Conservation (phyloP, 805 yeast species). For the Nakazawaea ernobii region DNA sequence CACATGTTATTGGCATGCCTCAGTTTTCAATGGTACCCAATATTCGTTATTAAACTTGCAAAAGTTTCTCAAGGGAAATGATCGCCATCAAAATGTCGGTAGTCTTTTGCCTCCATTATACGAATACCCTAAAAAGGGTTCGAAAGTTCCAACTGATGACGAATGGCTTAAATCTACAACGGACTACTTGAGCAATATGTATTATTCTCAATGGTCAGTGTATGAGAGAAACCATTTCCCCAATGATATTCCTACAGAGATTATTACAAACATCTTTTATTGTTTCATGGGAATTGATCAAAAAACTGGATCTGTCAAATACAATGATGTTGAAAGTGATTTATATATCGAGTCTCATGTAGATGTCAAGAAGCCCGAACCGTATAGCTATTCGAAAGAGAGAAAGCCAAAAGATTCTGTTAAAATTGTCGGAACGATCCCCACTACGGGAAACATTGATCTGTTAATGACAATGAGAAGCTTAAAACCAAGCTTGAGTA, state of each 20-base stretch:
- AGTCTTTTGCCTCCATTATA: no score
- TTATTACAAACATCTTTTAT: slow-evolving; percentile 66
- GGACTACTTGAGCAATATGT: slow-evolving; percentile 19
- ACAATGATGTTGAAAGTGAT: slow-evolving; percentile 68
- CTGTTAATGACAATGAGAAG: slow-evolving; percentile 23
- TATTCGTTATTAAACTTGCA: no score
- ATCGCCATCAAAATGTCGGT: no score
- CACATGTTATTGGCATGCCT: no score
- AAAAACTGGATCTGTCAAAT: slow-evolving; percentile 43
- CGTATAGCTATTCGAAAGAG: neutral
- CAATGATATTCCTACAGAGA: slow-evolving; percentile 49
- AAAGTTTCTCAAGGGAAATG: neutral
- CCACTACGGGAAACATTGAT: slow-evolving; percentile 22
- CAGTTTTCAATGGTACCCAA: no score
- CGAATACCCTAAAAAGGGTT: neutral
- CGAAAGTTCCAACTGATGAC: neutral
- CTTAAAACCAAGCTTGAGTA: slow-evolving; percentile 34
- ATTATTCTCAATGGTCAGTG: slow-evolving; percentile 62
- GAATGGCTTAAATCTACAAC: neutral
- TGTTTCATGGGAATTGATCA: slow-evolving; percentile 65
- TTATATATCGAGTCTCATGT: slow-evolving; percentile 25
- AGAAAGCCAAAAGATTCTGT: neutral
- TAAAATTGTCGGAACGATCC: neutral
- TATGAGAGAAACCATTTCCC: slow-evolving; percentile 60
- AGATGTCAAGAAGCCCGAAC: neutral